phyloP scores from a whole-genome alignment of 2,329 filamentous ascomycete species.

The Trichoderma koningii region DNA sequence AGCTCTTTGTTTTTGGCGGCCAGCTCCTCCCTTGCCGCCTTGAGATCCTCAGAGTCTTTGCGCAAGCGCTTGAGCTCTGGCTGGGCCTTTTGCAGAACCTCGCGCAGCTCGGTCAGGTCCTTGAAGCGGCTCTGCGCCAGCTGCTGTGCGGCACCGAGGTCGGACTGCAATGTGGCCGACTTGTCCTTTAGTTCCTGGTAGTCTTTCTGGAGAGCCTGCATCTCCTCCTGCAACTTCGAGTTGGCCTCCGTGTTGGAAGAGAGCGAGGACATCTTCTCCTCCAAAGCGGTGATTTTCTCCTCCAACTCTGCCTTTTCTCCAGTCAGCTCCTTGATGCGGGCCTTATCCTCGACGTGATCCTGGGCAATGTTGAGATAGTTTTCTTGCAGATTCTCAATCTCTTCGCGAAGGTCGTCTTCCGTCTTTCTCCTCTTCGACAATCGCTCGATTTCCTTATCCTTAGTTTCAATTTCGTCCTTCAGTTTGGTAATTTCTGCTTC shows the following conservation, averaged over 20 bases:
- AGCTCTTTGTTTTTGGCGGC: constrained; percentile 61
- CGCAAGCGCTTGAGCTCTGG: constrained; percentile 80
- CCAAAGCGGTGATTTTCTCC: constrained; percentile 63
- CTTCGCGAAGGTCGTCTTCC: constrained; percentile 78
- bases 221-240: constrained; percentile 61
- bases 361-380: constrained; percentile 77
- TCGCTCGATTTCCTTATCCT: constrained; percentile 71
- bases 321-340: constrained; percentile 70
- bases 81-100: constrained; percentile 80
- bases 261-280: constrained; percentile 64
- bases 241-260: constrained; percentile 46
- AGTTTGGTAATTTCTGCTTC: constrained; percentile 54
- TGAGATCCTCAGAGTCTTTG: constrained; percentile 74
- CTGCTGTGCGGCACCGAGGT: constrained; percentile 82
- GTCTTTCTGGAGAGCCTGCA: constrained; percentile 56
- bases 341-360: constrained; percentile 81
- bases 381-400: constrained; percentile 81
- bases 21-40: constrained; percentile 74
- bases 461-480: constrained; percentile 59
- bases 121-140: constrained; percentile 86
- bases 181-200: constrained; percentile 71
- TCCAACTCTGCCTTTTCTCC: constrained; percentile 68
- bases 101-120: constrained; percentile 77
- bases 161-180: constrained; percentile 71
- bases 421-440: constrained; percentile 70